Base-by-base conservation (phyloP, 345 rosid species). In the Clarkia xantiana region DNA sequence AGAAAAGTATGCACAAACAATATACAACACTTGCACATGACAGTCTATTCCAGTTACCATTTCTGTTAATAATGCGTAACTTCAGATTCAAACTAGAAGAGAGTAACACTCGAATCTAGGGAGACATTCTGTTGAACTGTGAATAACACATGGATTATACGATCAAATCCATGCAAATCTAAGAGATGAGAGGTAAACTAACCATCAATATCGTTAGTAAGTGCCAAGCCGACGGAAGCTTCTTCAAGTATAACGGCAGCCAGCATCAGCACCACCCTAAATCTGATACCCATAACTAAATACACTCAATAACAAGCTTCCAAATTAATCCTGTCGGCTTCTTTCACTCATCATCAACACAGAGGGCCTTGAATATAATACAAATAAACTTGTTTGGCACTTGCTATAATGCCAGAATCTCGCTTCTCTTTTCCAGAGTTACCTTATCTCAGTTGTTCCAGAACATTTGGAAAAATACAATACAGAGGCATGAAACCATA, bases 271-370 rank as follows among this genome's bases (percentile, higher is more conserved):
- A 18, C 34, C 20, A 18, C 43, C 14, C 41, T 48, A 25, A 34
- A 1, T 41, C 49, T 22, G 13, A 34, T 16, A 17, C 48, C 49
- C 62, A 58, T 55, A 16, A 43, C 49, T 10, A 8, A 16, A 2
- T 13, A 20, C 45, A 45, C 51, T 8, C 9, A 14, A n/a, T 36
- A 34, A 34, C 1, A 1, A 15, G 7, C 18, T 29, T 11, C 52
- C 13, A 22, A 20, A 46, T 3, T 44, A 29, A 5, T 29, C 8
- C 1, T 29, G 4, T 29, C 36, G 7, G 49, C 40, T 0, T 15
- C 39, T 0, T 14, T 14, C 45, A 54, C 15, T 54, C 41, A 4
- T 54, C 57, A 14, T 43, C 40, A 16, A 42, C 40, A 25, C 11
- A 49, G 5, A 10, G 4, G 36, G 36, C 29, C 6, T 2, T 23